Evolutionary conservation across 345 rosid genomes (phyloP).

Genomic region (Salix purpurea): DNA sequence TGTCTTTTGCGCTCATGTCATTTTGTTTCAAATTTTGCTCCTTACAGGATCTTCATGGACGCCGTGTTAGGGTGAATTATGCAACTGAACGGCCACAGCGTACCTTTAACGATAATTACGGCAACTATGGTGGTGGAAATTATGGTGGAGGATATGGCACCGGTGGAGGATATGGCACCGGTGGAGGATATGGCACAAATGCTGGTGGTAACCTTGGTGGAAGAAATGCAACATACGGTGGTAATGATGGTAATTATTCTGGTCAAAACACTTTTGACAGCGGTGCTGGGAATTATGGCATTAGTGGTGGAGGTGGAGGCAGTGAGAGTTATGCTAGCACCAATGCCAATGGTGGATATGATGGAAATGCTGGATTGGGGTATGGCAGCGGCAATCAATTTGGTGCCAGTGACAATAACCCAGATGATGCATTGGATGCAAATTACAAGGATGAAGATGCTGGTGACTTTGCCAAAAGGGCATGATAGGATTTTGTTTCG

Average conservation of each 20-base stretch:
- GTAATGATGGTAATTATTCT: background rate
- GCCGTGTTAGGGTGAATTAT: constrained; percentile 68
- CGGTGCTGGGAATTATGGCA: constrained; percentile 20
- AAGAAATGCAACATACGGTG: constrained; percentile 9
- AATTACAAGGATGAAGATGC: constrained; percentile 36
- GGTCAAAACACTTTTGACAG: constrained; percentile 9
- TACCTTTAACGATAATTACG: constrained; percentile 6
- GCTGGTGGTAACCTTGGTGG: constrained; percentile 12
- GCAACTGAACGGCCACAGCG: constrained; percentile 60
- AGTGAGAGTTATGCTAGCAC: constrained; percentile 17
- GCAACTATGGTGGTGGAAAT: constrained; percentile 6
- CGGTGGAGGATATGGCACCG: constrained; percentile 9
- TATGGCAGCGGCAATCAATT: constrained; percentile 26
- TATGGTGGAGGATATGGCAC: constrained; percentile 18
- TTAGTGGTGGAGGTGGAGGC: constrained; percentile 26
- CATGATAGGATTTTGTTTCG: constrained; percentile 30
- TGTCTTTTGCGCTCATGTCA: background rate
- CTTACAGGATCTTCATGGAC: constrained; percentile 72
- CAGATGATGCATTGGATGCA: constrained; percentile 19
- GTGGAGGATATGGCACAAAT: constrained; percentile 12
- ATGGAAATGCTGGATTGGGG: constrained; percentile 21
- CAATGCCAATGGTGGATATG: constrained; percentile 29
- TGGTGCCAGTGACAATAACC: constrained; percentile 25
- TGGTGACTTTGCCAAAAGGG: constrained; percentile 63
- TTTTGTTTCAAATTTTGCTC: background rate